phyloP scores from a whole-genome alignment of 1,139 yeast genomes.

The Yamadazyma epiphylla region DNA sequence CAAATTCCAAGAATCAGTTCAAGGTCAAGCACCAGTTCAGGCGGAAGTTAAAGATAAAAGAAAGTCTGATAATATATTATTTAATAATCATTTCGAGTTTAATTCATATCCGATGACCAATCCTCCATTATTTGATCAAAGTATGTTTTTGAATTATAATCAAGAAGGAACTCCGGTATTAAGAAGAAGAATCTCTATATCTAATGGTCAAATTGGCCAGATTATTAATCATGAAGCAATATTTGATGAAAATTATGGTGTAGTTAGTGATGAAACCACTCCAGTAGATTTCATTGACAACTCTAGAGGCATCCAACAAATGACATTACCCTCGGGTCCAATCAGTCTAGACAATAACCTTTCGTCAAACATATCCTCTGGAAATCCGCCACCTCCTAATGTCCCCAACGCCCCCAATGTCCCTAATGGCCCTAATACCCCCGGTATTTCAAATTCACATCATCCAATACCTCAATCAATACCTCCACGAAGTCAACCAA shows the following conservation, averaged over 20 bases:
- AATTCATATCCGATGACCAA: conserved; percentile 57
- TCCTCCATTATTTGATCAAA: conserved; percentile 61
- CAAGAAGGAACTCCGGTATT: conserved; percentile 41
- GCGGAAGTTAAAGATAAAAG: not conserved
- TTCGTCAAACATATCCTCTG: not conserved
- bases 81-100: conserved; percentile 38
- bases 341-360: not conserved
- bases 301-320: too few species aligned
- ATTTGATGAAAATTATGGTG: conserved; percentile 21
- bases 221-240: conserved; percentile 47
- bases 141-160: conserved; percentile 40
- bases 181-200: conserved; percentile 66
- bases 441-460: not conserved
- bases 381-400: not conserved
- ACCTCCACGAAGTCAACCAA: not conserved
- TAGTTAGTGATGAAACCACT: conserved; percentile 9
- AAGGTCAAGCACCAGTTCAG: too few species aligned
- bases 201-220: conserved; percentile 79
- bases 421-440: not conserved
- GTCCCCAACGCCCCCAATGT: not conserved
- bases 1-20: too few species aligned
- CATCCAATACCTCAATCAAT: not conserved
- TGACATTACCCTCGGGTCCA: not conserved
- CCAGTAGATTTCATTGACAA: conserved; percentile 9
- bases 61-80: not conserved